A percentile compares a stretch with the other conserved stretches of the same genome.
Evolutionary conservation across 441 rosid species (phyloP).

Genomic region (Sinapis alba): DNA sequence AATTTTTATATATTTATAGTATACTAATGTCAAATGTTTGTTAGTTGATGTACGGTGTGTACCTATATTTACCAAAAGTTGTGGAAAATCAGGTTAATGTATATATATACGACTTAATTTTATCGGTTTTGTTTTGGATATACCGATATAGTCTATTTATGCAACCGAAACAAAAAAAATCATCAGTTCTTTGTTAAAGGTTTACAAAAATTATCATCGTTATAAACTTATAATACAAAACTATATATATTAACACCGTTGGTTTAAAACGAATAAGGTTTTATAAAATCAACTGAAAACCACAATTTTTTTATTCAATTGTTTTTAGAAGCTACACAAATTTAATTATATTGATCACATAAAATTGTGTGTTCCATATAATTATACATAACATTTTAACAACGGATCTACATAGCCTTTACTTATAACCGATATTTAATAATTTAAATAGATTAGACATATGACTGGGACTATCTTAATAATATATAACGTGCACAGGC

Average conservation of each 20-base stretch:
- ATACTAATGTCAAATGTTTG: not conserved
- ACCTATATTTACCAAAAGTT: not conserved
- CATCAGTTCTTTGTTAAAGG: not conserved
- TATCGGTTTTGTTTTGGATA: not conserved
- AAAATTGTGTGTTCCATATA: not conserved
- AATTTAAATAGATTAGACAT: constrained; percentile 26
- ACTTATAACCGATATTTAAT: not conserved
- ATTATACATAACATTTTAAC: not conserved
- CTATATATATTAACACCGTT: not conserved
- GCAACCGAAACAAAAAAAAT: not conserved
- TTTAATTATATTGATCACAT: not conserved
- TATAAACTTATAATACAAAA: not conserved
- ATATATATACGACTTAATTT: not conserved
- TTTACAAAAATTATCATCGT: not conserved
- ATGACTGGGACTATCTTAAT: constrained; percentile 30
- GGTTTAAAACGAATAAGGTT: not conserved
- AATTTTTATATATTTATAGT: not conserved
- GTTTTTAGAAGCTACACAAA: not conserved
- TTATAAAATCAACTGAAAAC: not conserved
- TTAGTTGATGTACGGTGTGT: not conserved
- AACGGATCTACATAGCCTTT: not conserved
- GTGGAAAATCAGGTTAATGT: not conserved
- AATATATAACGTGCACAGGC: constrained; percentile 10
- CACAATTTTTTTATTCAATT: not conserved
- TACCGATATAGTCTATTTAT: not conserved